These are phyloP conservation scores for Microcera coccophila DNA, from an alignment of 2,329 filamentous ascomycete species.

Conservation along the genomic window DNA sequence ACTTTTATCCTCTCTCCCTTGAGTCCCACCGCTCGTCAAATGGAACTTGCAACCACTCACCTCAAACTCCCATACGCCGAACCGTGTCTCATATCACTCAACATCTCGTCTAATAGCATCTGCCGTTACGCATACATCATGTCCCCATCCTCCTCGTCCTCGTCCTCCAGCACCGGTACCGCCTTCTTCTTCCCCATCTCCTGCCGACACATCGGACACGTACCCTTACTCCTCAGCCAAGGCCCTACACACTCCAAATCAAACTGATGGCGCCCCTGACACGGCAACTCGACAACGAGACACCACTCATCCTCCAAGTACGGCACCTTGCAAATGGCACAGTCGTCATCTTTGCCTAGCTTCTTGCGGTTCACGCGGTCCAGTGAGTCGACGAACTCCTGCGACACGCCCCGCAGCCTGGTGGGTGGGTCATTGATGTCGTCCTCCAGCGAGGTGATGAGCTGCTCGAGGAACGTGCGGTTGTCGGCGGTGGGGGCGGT, in stretches of 20 bases:
- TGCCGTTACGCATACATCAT: slow-evolving; percentile 41
- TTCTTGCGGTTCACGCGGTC: slow-evolving; percentile 54
- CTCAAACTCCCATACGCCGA: slow-evolving; percentile 29
- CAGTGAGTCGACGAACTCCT: slow-evolving; percentile 56
- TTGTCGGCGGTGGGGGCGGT: slow-evolving; percentile 49
- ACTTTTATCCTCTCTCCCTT: too few relatives aligned
- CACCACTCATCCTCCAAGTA: slow-evolving; percentile 60
- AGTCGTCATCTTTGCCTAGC: slow-evolving; percentile 50
- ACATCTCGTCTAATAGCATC: background rate
- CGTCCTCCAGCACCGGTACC: slow-evolving; percentile 42
- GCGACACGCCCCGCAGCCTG: slow-evolving; percentile 51
- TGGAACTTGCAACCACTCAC: too few relatives aligned
- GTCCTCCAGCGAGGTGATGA: slow-evolving; percentile 46
- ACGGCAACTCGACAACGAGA: slow-evolving; percentile 62
- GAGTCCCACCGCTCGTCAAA: too few relatives aligned
- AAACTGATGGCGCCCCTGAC: slow-evolving; percentile 55
- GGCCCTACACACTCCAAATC: slow-evolving; percentile 66
- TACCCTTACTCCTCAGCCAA: slow-evolving; percentile 62
- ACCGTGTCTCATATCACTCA: slow-evolving; percentile 13
- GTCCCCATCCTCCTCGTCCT: slow-evolving; percentile 50
- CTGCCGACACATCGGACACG: slow-evolving; percentile 60
- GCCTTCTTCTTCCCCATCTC: slow-evolving; percentile 56
- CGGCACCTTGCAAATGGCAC: slow-evolving; percentile 60
- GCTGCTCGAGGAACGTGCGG: slow-evolving; percentile 46
- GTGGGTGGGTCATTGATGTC: slow-evolving; percentile 52